Conservation (phyloP, 306 rosid genomes). For the Quercus bicolor region DNA sequence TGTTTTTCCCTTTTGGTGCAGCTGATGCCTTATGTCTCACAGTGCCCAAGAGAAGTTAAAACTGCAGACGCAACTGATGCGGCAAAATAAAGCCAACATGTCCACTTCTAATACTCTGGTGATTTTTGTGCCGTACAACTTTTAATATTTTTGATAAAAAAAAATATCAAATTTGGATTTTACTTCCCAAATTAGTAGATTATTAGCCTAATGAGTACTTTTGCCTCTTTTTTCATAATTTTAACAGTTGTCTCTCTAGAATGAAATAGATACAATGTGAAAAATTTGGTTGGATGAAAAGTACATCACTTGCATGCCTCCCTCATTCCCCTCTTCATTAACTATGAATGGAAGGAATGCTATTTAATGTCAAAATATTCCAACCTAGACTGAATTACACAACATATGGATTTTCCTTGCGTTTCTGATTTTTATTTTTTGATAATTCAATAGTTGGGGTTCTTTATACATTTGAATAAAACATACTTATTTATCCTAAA, state of each 20-base stretch:
- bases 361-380: no score
- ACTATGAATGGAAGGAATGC: no score
- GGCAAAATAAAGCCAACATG: constrained; percentile 16
- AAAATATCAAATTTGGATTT: background rate
- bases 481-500: no score
- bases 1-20: constrained; percentile 15
- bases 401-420: no score
- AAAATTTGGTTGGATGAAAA: background rate
- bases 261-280: background rate
- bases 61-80: constrained; percentile 31
- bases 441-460: no score
- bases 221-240: background rate
- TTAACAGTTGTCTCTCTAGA: background rate
- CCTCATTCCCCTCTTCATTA: no score
- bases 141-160: background rate
- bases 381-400: no score
- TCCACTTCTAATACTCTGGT: background rate
- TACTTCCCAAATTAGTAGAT: background rate
- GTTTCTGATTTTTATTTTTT: no score
- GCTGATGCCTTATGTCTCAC: constrained; percentile 57
- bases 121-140: background rate
- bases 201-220: background rate
- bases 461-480: no score
- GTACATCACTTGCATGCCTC: no score
- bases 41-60: constrained; percentile 35